A percentile compares a stretch with the other conserved stretches of the same genome.
These are phyloP conservation scores for Amanita subjunquillea DNA, from an alignment of 768 basidiomycete species.

Conservation along the genomic window DNA sequence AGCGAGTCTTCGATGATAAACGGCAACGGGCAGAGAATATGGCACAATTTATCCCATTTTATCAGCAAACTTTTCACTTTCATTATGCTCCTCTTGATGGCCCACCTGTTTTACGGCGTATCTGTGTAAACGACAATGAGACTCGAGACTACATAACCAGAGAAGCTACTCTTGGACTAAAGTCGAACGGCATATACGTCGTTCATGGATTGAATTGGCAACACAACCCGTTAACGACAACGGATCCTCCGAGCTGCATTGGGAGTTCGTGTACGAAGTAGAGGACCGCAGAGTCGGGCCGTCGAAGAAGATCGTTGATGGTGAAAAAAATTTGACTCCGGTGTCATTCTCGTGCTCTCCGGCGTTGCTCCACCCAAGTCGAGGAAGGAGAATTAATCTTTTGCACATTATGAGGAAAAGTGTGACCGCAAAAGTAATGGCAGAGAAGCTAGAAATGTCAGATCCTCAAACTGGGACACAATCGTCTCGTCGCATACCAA, in stretches of 20 bases:
- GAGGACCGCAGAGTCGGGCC: slow-evolving; percentile 41
- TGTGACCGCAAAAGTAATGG: slow-evolving; percentile 51
- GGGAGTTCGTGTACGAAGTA: slow-evolving; percentile 78
- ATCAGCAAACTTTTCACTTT: slow-evolving; percentile 51
- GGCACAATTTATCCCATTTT: slow-evolving; percentile 56
- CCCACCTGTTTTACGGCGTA: slow-evolving; percentile 57
- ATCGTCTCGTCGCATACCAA: background rate
- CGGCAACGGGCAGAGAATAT: slow-evolving; percentile 31
- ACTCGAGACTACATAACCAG: slow-evolving; percentile 67
- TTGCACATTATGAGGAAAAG: slow-evolving; percentile 68
- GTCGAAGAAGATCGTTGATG: slow-evolving; percentile 37
- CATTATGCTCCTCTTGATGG: slow-evolving; percentile 63
- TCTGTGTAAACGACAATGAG: slow-evolving; percentile 59
- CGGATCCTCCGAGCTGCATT: slow-evolving; percentile 36
- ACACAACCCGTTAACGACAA: slow-evolving; percentile 14
- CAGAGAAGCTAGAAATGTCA: slow-evolving; percentile 49
- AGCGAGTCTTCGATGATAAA: slow-evolving; percentile 16
- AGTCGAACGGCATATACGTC: slow-evolving; percentile 64
- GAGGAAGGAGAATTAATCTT: slow-evolving; percentile 57
- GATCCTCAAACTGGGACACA: background rate
- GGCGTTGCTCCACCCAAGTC: slow-evolving; percentile 45
- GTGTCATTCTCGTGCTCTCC: slow-evolving; percentile 71
- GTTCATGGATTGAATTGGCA: slow-evolving; percentile 51
- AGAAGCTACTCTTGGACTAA: slow-evolving; percentile 62
- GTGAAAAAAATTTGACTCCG: slow-evolving; percentile 67